These are phyloP conservation scores for Eleusine coracana DNA, from an alignment of 176 grass and related monocot species.

Conservation along the genomic window DNA sequence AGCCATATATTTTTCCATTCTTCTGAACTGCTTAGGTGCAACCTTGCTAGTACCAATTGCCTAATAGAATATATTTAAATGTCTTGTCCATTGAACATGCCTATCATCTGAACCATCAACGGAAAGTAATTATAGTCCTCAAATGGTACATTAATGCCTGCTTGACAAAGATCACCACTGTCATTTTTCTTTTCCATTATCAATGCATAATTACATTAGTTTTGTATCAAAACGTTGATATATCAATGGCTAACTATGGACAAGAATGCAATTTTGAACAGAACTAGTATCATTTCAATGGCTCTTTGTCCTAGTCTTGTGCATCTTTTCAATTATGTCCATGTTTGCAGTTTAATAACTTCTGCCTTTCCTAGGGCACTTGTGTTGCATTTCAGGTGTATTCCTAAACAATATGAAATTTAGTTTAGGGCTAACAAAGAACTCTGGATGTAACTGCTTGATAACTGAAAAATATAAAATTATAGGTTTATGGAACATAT, in stretches of 20 bases:
- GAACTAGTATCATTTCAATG: neutral
- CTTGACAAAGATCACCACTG: neutral
- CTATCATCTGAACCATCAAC: neutral
- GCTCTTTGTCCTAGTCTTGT: neutral
- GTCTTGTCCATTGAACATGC: neutral
- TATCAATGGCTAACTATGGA: neutral
- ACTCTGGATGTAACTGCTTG: neutral
- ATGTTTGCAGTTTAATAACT: neutral
- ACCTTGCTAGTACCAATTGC: neutral
- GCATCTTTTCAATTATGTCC: neutral
- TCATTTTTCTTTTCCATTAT: neutral
- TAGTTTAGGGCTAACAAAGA: neutral
- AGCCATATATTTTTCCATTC: neutral
- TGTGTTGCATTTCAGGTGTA: slow-evolving; percentile 2
- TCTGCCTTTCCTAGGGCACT: neutral
- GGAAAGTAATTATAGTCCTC: neutral
- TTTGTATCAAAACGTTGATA: neutral
- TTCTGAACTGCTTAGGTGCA: neutral
- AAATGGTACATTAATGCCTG: neutral
- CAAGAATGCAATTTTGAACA: neutral
- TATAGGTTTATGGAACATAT: neutral
- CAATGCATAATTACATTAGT: neutral
- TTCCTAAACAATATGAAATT: neutral
- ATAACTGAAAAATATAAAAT: neutral
- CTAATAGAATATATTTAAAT: slow-evolving; percentile 4